Base-by-base conservation (phyloP, 2,329 filamentous ascomycete genomes). In the Apiospora arundinis region DNA sequence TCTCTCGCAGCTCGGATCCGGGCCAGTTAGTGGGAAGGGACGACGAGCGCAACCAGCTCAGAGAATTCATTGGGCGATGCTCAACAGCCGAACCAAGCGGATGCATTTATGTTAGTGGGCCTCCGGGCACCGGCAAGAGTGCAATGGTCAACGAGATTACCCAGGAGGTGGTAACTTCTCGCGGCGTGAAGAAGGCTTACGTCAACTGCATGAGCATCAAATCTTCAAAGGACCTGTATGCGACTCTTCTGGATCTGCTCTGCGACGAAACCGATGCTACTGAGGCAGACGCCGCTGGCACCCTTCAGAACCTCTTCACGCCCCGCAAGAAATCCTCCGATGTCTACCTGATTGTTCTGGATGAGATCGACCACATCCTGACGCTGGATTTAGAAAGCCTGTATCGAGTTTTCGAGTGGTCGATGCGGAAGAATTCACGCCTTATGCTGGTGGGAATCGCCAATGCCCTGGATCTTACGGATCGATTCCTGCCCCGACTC, bases 171-270 rank as follows among this genome's bases (percentile, higher is more conserved):
- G 83, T 84, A 14, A 79, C 83, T 4, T 83, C 84, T 45, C 83
- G 87, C 21, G 81, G 84, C 4, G 85, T 96, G 69, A 91, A 90
- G 77, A 91, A 92, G 69, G 91, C 91, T 2, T 95, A 95, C 78
- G 88, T 99, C 86, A 99, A 99, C 81, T 99, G 96, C 83, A 98
- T 98, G 91, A 97, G 95, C 82, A 91, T 98, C 82, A 97, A 96
- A 78, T 94, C 91, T 45, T 93, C 95, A 2, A 91, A 91, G 75
- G 95, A 98, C 79, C 87, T 99, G 28, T 97, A 97, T 81, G 88
- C 88, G 73, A 95, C 92, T 25, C 85, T 99, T 23, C 83, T 95
- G 16, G 91, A 93, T 70, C 89, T 95, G 56, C 85, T 92, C 71
- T 87, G 87, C 16, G 86, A 91, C 70, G 86, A 88, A 44, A 81